These are phyloP conservation scores for Aspergillus piperis DNA, from an alignment of 2,329 filamentous ascomycete genomes.

Conservation along the genomic window DNA sequence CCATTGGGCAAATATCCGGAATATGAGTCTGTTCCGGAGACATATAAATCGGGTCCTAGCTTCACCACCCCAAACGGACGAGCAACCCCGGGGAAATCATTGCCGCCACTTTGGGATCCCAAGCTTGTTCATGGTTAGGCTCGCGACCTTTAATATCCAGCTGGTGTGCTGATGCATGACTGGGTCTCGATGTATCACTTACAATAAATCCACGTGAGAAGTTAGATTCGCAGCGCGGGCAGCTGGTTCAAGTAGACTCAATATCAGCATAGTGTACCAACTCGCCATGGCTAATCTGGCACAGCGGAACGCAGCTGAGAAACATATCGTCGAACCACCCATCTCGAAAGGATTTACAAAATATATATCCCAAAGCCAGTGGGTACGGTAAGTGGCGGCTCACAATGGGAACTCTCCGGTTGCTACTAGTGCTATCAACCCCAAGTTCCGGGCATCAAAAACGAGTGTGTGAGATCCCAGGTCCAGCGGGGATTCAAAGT, in stretches of 20 bases:
- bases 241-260: constrained; percentile 17
- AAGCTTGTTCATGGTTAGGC: constrained; percentile 23
- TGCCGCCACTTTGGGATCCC: constrained; percentile 39
- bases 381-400: background rate
- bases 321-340: background rate
- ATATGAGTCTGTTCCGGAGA: constrained; percentile 40
- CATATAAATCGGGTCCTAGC: constrained; percentile 44
- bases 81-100: constrained; percentile 47
- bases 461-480: background rate
- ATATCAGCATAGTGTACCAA: constrained; percentile 13
- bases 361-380: constrained; percentile 5
- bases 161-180: background rate
- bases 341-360: background rate
- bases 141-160: background rate
- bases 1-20: constrained; percentile 47
- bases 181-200: constrained; percentile 7
- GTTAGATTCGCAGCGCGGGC: constrained; percentile 23
- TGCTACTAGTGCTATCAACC: background rate
- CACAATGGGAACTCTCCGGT: background rate
- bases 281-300: constrained; percentile 13
- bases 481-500: background rate
- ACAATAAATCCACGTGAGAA: constrained; percentile 35
- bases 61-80: constrained; percentile 48
- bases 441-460: background rate
- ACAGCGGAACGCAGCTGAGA: background rate